A percentile compares a stretch with the other conserved stretches of the same genome.
Conservation (phyloP, 139 green algal genomes). For the Yamagishiella unicocca region DNA sequence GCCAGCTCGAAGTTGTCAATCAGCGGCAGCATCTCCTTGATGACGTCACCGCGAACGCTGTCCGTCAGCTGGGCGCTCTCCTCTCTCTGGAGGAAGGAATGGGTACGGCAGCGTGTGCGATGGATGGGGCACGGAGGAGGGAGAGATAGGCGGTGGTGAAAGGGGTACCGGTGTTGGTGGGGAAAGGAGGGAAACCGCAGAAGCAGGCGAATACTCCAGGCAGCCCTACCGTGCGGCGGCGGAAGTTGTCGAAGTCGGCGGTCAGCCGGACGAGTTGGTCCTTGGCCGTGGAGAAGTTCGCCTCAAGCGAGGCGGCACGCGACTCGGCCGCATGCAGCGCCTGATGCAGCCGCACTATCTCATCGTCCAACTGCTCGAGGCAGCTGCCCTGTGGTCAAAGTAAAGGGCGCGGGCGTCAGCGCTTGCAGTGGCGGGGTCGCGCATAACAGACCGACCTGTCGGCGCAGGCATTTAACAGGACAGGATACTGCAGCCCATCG, state of each 20-base stretch:
- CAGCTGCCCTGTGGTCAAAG: constrained; percentile 37
- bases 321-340: constrained; percentile 49
- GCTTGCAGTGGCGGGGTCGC: too few relatives aligned
- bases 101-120: not conserved
- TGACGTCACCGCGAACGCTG: constrained; percentile 77
- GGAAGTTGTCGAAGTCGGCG: constrained; percentile 99
- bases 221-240: constrained; percentile 86
- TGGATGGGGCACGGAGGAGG: not conserved
- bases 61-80: constrained; percentile 85
- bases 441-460: not conserved
- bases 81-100: constrained; percentile 49
- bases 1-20: constrained; percentile 98
- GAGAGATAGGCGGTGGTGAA: too few relatives aligned
- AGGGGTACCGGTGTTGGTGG: too few relatives aligned
- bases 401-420: not conserved
- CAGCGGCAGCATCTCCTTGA: constrained; percentile 89
- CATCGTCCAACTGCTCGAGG: constrained; percentile 58
- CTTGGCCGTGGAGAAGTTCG: constrained; percentile 60
- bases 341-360: constrained; percentile 55
- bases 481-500: too few relatives aligned
- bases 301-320: constrained; percentile 52
- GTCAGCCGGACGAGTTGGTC: constrained; percentile 92
- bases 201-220: too few relatives aligned
- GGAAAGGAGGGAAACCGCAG: too few relatives aligned
- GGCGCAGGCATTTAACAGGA: too few relatives aligned